Conservation (phyloP, 352 stramenopile genomes). For the Peronospora destructor region DNA sequence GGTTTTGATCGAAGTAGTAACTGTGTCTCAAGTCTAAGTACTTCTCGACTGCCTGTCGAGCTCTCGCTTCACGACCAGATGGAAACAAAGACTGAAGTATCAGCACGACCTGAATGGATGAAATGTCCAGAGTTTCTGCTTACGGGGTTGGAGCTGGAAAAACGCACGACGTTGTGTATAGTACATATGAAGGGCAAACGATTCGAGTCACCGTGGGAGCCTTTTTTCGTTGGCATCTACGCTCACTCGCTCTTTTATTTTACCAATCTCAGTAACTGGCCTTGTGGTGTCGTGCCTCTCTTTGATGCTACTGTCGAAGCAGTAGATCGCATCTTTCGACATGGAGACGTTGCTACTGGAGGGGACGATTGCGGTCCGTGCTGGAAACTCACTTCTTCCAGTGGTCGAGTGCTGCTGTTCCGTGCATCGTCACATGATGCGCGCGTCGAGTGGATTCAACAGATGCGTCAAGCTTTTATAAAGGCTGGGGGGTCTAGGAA, state of each 20-base stretch:
- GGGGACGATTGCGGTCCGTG: constrained; percentile 60
- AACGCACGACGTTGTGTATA: constrained; percentile 33
- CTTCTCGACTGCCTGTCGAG: too few species aligned
- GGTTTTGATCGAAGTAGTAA: too few species aligned
- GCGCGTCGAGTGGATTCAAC: constrained; percentile 47
- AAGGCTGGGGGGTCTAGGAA: neutral
- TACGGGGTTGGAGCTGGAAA: constrained; percentile 39
- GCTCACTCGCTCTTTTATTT: constrained; percentile 63
- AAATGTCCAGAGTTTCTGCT: constrained; percentile 49
- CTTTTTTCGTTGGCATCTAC: constrained; percentile 54
- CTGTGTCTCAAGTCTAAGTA: too few species aligned
- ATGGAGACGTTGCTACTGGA: constrained; percentile 6
- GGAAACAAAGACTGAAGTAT: too few species aligned
- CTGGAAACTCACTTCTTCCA: constrained; percentile 62
- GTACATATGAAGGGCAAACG: constrained; percentile 60
- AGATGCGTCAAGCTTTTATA: constrained; percentile 31
- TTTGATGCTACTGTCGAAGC: constrained; percentile 37
- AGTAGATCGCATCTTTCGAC: constrained; percentile 56
- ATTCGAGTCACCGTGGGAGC: constrained; percentile 59
- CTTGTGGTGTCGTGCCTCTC: constrained; percentile 48
- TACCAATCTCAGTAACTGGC: constrained; percentile 41
- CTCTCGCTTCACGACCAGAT: too few species aligned
- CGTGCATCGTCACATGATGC: constrained; percentile 43
- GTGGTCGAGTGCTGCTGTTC: constrained; percentile 55
- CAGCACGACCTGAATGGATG: constrained; percentile 12